Evolutionary conservation across 1,284 basidiomycete species (phyloP).

Genomic region (Malassezia sp.): DNA sequence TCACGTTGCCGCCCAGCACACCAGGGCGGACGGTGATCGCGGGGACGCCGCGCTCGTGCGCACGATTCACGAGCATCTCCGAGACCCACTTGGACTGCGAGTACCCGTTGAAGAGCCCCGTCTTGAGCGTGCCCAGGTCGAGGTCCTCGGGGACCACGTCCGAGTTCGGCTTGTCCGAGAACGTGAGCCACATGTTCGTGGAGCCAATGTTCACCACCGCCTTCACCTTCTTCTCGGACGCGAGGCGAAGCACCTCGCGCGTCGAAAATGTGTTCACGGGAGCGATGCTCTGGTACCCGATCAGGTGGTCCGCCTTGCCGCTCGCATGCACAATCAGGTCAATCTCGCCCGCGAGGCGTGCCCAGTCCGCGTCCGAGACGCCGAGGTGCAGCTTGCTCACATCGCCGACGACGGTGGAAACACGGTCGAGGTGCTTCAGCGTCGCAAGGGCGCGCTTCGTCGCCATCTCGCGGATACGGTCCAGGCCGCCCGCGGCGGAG

Average conservation of each 20-base stretch:
- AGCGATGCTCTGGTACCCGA: conserved; percentile 45
- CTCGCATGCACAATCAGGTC: conserved; percentile 43
- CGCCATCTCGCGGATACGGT: conserved; percentile 28
- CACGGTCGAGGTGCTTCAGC: conserved; percentile 17
- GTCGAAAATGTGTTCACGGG: conserved; percentile 45
- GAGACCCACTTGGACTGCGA: conserved; percentile 48
- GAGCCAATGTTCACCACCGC: conserved; percentile 46
- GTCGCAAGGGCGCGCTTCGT: conserved; percentile 8
- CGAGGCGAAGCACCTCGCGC: conserved; percentile 46
- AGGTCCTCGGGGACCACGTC: conserved; percentile 37
- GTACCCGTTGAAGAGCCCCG: conserved; percentile 42
- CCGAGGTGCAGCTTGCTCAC: conserved; percentile 44
- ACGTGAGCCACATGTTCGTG: conserved; percentile 46
- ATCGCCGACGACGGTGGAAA: conserved; percentile 18
- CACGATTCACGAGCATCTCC: conserved; percentile 42
- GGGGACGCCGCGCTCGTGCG: conserved; percentile 36
- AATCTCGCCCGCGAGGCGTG: conserved; percentile 33
- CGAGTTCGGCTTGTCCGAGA: conserved; percentile 35
- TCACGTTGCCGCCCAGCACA: conserved; percentile 41
- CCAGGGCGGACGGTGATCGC: conserved; percentile 45
- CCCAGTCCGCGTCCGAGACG: conserved; percentile 37
- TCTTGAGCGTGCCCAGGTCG: conserved; percentile 32
- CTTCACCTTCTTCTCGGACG: conserved; percentile 31
- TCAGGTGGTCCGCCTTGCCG: conserved; percentile 46
- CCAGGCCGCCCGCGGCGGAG: conserved; percentile 39